phyloP scores from a whole-genome alignment of 2,329 filamentous ascomycete species.

The Exophiala calicioides region DNA sequence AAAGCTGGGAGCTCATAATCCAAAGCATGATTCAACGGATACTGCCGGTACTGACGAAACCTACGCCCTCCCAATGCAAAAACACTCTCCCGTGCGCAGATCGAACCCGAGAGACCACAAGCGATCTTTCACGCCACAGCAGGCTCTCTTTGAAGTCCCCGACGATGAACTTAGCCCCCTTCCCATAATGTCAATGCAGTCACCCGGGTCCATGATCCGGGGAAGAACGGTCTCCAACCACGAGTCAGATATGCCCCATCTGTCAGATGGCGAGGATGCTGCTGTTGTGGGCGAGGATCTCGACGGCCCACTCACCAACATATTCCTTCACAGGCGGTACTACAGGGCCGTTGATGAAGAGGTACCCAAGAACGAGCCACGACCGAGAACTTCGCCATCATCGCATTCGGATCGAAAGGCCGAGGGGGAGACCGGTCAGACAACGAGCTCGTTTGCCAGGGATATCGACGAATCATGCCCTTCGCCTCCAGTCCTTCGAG shows the following conservation, averaged over 20 bases:
- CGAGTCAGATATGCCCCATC: slow-evolving; percentile 2
- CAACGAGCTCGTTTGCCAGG: no score
- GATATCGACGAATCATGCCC: no score
- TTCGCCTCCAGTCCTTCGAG: no score
- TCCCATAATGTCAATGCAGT: neutral
- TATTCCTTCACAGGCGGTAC: slow-evolving; percentile 1
- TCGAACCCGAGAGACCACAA: neutral
- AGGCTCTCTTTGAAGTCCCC: slow-evolving; percentile 2
- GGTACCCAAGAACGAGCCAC: neutral
- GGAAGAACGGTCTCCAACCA: neutral
- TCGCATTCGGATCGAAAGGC: neutral
- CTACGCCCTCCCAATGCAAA: slow-evolving; percentile 7
- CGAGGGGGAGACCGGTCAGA: no score
- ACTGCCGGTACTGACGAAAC: neutral
- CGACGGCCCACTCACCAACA: neutral
- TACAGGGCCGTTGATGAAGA: neutral
- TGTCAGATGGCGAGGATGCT: slow-evolving; percentile 1
- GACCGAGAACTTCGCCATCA: neutral
- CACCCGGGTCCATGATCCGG: neutral
- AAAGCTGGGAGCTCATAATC: no score
- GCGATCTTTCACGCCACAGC: neutral
- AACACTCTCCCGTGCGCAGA: slow-evolving; percentile 1
- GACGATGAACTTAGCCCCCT: slow-evolving; percentile 7
- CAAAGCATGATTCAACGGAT: no score
- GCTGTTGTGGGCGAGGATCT: neutral